Evolutionary conservation across 116 monocot species (phyloP).

Genomic region (Dioscorea cayenensis): DNA sequence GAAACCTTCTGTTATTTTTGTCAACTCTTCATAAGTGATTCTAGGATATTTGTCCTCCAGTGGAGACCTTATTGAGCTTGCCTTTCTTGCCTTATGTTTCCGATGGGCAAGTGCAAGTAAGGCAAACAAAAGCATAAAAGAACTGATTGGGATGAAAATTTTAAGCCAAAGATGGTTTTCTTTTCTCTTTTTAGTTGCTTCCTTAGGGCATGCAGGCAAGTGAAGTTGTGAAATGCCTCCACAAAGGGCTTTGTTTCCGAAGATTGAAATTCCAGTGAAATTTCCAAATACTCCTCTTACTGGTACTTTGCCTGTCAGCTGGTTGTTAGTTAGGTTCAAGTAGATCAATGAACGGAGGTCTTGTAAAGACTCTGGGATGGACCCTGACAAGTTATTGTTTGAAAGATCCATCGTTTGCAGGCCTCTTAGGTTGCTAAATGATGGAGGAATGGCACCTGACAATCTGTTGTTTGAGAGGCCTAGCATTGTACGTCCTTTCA

Average conservation of each 20-base stretch:
- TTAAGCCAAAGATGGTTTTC: neutral
- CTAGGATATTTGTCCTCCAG: neutral
- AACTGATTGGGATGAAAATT: neutral
- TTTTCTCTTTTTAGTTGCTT: neutral
- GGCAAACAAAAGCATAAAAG: neutral
- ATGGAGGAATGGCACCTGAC: neutral
- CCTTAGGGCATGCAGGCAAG: constrained; percentile 14
- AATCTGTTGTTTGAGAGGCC: neutral
- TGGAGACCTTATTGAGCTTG: neutral
- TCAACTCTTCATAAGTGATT: constrained; percentile 8
- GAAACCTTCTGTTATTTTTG: constrained; percentile 19
- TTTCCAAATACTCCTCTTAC: constrained; percentile 23
- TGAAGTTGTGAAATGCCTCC: constrained; percentile 15
- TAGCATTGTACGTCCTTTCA: neutral
- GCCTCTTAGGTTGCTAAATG: neutral
- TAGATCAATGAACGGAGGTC: neutral
- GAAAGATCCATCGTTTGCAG: neutral
- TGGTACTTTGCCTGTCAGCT: constrained; percentile 2
- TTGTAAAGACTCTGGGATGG: neutral
- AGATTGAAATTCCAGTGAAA: constrained; percentile 8
- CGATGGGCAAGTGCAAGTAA: neutral
- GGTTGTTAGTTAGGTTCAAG: neutral
- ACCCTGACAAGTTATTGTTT: neutral
- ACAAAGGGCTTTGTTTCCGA: constrained; percentile 25
- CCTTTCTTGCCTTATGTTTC: neutral